phyloP scores from a whole-genome alignment of 345 rosid genomes.

The Citrus reticulata region DNA sequence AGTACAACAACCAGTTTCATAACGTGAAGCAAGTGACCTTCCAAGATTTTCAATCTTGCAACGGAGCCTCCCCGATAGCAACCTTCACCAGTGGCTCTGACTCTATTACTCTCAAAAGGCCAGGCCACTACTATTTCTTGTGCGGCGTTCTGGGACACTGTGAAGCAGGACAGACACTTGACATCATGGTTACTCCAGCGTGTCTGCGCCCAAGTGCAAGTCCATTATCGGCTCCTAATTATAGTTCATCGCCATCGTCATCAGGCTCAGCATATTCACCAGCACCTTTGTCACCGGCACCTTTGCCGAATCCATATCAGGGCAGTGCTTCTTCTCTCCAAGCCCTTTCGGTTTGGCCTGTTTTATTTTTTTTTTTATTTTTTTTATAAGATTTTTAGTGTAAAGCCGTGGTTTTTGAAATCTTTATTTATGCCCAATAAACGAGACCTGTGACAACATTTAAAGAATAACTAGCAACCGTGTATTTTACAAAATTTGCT shows the following conservation, averaged over 20 bases:
- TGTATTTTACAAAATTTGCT: background rate
- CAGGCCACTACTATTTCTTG: background rate
- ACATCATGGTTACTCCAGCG: background rate
- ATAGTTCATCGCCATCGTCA: background rate
- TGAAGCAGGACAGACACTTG: background rate
- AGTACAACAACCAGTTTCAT: too few relatives aligned
- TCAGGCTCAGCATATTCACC: too few relatives aligned
- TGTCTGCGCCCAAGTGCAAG: background rate
- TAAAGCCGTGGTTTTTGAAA: background rate
- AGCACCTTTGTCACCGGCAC: too few relatives aligned
- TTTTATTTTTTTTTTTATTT: too few relatives aligned
- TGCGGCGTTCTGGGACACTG: constrained; percentile 1
- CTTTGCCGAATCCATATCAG: too few relatives aligned
- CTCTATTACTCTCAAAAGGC: background rate
- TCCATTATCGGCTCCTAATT: background rate
- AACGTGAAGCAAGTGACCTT: too few relatives aligned
- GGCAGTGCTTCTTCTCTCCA: too few relatives aligned
- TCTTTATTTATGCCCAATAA: constrained; percentile 1
- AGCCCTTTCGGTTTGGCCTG: too few relatives aligned
- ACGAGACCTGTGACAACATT: background rate
- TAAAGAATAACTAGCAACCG: background rate
- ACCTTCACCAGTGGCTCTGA: background rate
- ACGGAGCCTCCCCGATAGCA: too few relatives aligned
- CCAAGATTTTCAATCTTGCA: too few relatives aligned
- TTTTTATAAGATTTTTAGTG: too few relatives aligned